These are phyloP conservation scores for Hibiscus tridactylites DNA, from an alignment of 345 rosid genomes.

Conservation along the genomic window DNA sequence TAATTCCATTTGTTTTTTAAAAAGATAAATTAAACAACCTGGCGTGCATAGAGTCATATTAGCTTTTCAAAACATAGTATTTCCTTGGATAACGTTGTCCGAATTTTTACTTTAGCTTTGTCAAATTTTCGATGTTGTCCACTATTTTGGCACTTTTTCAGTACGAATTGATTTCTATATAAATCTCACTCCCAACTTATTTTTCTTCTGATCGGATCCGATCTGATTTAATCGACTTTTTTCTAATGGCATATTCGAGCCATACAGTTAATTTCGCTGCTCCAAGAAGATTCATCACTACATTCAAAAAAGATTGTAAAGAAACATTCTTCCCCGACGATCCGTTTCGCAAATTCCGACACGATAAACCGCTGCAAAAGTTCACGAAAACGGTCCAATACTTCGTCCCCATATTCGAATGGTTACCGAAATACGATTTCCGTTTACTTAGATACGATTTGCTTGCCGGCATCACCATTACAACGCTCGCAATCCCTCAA, in stretches of 20 bases:
- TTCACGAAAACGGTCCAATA: conserved; percentile 38
- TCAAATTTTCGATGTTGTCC: not conserved
- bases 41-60: not conserved
- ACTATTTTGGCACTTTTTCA: not conserved
- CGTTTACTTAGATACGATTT: conserved; percentile 43
- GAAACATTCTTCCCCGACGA: conserved; percentile 84
- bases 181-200: not conserved
- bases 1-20: no score
- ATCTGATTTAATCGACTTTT: not conserved
- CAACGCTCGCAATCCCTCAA: conserved; percentile 85
- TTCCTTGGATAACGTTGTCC: not conserved
- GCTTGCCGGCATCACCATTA: conserved; percentile 85
- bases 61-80: not conserved
- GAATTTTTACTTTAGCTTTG: not conserved
- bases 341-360: conserved; percentile 47
- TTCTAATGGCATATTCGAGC: not conserved
- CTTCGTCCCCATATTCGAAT: conserved; percentile 63
- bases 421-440: conserved; percentile 64
- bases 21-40: not conserved
- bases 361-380: conserved; percentile 12
- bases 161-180: not conserved
- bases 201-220: not conserved
- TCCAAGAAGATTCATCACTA: conserved; percentile 38
- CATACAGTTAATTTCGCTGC: conserved; percentile 39
- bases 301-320: conserved; percentile 41